A percentile compares a stretch with the other conserved stretches of the same genome.
Conservation (phyloP, 768 basidiomycete species). For the Pisolithus microcarpus region DNA sequence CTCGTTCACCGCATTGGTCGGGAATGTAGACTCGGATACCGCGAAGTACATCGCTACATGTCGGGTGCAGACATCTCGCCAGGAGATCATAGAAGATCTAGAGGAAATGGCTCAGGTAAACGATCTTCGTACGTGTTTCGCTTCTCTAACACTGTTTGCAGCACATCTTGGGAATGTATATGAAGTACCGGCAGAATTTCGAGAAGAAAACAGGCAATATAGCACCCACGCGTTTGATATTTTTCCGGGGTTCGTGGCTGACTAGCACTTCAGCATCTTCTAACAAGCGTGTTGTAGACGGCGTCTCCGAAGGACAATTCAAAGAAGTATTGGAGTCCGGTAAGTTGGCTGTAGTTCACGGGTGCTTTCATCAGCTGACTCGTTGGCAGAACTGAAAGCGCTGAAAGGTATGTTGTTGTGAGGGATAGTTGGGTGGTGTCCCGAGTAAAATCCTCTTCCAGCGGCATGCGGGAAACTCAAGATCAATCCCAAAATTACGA, state of each 20-base stretch:
- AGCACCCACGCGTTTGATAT: constrained; percentile 64
- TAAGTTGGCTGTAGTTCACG: constrained; percentile 20
- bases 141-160: constrained; percentile 20
- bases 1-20: constrained; percentile 76
- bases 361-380: background rate
- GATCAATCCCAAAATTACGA: constrained; percentile 61
- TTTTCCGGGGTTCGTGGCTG: constrained; percentile 55
- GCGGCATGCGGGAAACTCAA: constrained; percentile 55
- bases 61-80: constrained; percentile 58
- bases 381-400: constrained; percentile 44
- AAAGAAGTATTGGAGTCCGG: constrained; percentile 44
- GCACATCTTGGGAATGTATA: constrained; percentile 53
- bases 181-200: constrained; percentile 43
- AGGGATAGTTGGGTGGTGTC: background rate
- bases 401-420: constrained; percentile 42
- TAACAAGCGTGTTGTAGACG: constrained; percentile 28
- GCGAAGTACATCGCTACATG: constrained; percentile 65
- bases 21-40: constrained; percentile 67
- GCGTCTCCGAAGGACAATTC: constrained; percentile 54
- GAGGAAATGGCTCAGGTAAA: constrained; percentile 54
- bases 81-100: constrained; percentile 73
- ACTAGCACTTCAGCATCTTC: background rate
- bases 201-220: constrained; percentile 41
- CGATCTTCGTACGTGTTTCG: background rate
- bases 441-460: constrained; percentile 20